phyloP scores from a whole-genome alignment of 345 rosid species.

The Melaleuca quinquenervia region DNA sequence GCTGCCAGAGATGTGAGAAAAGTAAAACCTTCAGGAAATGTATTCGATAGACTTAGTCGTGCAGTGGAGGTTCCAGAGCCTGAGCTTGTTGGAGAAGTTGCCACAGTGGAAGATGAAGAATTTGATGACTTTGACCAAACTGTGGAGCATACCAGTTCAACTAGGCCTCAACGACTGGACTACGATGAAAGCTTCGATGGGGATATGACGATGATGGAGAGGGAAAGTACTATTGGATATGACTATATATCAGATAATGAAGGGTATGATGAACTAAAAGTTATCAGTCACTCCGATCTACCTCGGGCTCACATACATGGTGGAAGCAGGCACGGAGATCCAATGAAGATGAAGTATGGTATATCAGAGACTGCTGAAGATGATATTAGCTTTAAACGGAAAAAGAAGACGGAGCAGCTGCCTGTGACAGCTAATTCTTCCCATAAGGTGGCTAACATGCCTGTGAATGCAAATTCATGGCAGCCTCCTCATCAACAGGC shows the following conservation, averaged over 20 bases:
- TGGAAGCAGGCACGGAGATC: conserved; percentile 32
- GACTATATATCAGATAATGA: conserved; percentile 34
- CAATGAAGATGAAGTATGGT: conserved; percentile 26
- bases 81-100: conserved; percentile 14
- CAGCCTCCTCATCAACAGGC: conserved; percentile 35
- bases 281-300: conserved; percentile 8
- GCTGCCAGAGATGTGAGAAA: conserved; percentile 77
- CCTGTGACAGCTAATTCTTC: conserved; percentile 22
- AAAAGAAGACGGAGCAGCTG: conserved; percentile 9
- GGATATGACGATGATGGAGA: conserved; percentile 19
- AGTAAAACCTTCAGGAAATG: conserved; percentile 54
- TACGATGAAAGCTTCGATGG: conserved; percentile 22
- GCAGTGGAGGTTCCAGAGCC: conserved; percentile 23
- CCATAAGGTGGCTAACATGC: conserved; percentile 24
- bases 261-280: conserved; percentile 28
- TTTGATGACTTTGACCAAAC: conserved; percentile 19
- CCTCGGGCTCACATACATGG: conserved; percentile 19
- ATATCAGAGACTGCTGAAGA: conserved; percentile 23
- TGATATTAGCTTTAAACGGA: conserved; percentile 7
- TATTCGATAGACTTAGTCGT: conserved; percentile 85
- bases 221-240: conserved; percentile 31
- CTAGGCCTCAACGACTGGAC: conserved; percentile 26
- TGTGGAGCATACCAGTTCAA: conserved; percentile 11
- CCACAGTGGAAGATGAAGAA: conserved; percentile 28
- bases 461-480: conserved; percentile 46